Conservation (phyloP, 805 yeast species). For the Wickerhamiella lipophila region DNA sequence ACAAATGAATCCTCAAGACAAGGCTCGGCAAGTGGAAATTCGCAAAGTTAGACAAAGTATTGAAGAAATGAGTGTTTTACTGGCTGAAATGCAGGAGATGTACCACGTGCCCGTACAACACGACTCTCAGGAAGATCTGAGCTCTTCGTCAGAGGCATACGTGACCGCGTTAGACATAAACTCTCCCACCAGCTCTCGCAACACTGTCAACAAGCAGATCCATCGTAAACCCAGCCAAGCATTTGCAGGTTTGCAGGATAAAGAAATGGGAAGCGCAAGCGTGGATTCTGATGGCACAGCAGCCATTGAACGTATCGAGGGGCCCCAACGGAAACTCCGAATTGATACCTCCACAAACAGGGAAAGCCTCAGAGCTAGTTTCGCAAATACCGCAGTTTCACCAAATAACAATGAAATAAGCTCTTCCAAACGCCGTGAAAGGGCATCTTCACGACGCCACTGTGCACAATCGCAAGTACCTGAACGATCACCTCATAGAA, state of each 20-base stretch:
- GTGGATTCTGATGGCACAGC: neutral
- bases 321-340: constrained; percentile 2
- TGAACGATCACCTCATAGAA: neutral
- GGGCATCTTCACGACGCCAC: neutral
- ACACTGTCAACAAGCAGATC: neutral
- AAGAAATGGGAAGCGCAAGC: neutral
- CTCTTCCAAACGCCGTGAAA: neutral
- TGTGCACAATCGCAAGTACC: neutral
- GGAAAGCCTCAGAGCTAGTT: neutral
- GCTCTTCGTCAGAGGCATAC: constrained; percentile 3
- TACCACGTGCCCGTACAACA: neutral
- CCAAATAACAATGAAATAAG: neutral
- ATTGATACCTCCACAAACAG: neutral
- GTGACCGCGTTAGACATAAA: neutral
- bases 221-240: neutral
- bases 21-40: constrained; percentile 18
- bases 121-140: neutral
- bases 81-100: constrained; percentile 17
- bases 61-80: constrained; percentile 15
- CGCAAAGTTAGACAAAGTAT: constrained; percentile 19
- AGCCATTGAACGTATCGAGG: neutral
- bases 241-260: neutral
- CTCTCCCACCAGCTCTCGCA: neutral
- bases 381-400: neutral
- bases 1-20: constrained; percentile 8